These are phyloP conservation scores for Eremothecium coryli DNA, from an alignment of 1,139 yeast species.

Conservation along the genomic window DNA sequence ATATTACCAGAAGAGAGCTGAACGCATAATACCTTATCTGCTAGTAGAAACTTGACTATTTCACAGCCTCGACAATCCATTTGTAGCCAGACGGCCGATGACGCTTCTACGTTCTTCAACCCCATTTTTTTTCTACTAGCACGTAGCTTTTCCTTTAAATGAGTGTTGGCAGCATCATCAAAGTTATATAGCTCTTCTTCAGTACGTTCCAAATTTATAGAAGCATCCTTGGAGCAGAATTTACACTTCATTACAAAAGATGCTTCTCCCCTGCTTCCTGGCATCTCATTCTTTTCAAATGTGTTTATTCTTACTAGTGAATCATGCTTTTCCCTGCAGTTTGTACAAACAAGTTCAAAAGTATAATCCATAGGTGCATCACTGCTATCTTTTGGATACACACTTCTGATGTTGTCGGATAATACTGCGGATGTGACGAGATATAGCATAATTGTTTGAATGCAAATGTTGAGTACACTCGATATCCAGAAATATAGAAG, in stretches of 20 bases:
- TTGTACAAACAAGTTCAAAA: constrained; percentile 64
- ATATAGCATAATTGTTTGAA: constrained; percentile 26
- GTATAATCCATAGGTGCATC: constrained; percentile 63
- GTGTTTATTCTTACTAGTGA: constrained; percentile 66
- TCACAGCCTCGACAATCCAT: constrained; percentile 86
- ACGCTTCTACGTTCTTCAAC: constrained; percentile 29
- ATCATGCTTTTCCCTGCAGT: constrained; percentile 69
- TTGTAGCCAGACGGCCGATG: constrained; percentile 43
- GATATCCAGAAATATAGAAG: too few relatives aligned
- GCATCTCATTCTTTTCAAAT: constrained; percentile 44
- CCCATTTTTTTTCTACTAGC: constrained; percentile 24
- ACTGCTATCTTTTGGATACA: constrained; percentile 48
- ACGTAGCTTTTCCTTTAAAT: constrained; percentile 16
- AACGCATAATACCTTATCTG: constrained; percentile 19
- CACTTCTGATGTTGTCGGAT: constrained; percentile 24
- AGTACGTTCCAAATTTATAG: constrained; percentile 21
- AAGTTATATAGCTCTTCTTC: constrained; percentile 33
- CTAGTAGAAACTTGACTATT: constrained; percentile 56
- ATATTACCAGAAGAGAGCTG: constrained; percentile 21
- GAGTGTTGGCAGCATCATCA: constrained; percentile 17
- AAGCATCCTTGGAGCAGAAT: constrained; percentile 28
- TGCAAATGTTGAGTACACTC: too few relatives aligned
- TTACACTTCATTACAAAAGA: constrained; percentile 71
- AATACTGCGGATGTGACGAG: constrained; percentile 20
- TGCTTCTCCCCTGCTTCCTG: constrained; percentile 75